Percentiles rank a stretch among this genome's conserved stretches.
phyloP scores from a whole-genome alignment of 2,329 filamentous ascomycete species.

The Penicillium rolfsii region DNA sequence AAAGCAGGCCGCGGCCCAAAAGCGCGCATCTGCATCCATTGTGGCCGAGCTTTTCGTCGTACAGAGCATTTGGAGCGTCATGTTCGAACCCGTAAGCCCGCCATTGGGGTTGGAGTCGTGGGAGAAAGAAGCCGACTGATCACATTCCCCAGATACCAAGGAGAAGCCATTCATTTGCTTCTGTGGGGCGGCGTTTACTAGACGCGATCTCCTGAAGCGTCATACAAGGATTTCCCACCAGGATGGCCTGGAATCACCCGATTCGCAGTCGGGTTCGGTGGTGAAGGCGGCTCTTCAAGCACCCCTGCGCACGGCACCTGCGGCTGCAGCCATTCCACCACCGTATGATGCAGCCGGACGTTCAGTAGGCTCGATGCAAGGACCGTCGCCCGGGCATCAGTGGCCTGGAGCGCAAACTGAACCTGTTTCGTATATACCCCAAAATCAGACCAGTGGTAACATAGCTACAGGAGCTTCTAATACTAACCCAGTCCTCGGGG shows the following conservation, averaged over 20 bases:
- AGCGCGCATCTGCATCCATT: constrained; percentile 39
- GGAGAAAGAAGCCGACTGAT: constrained; percentile 14
- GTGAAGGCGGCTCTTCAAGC: constrained; percentile 24
- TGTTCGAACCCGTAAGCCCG: constrained; percentile 39
- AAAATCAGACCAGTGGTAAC: constrained; percentile 25
- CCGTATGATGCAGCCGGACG: constrained; percentile 30
- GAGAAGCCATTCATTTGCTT: constrained; percentile 43
- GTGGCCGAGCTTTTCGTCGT: constrained; percentile 39
- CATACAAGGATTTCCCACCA: constrained; percentile 41
- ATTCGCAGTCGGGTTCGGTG: constrained; percentile 31
- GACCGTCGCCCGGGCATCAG: constrained; percentile 29
- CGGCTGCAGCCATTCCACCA: constrained; percentile 25
- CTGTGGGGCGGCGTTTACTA: constrained; percentile 42
- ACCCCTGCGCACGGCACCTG: constrained; percentile 20
- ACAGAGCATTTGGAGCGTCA: constrained; percentile 44
- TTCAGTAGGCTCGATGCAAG: constrained; percentile 29
- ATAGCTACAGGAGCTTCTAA: constrained; percentile 22
- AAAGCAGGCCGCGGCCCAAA: constrained; percentile 34
- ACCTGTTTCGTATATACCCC: constrained; percentile 32
- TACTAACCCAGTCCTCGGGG: constrained; percentile 18
- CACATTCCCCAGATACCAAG: constrained; percentile 35
- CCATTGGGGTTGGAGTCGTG: constrained; percentile 13
- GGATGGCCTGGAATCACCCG: constrained; percentile 36
- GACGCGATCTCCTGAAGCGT: constrained; percentile 41
- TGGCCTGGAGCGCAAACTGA: constrained; percentile 32